These are phyloP conservation scores for Oryza meridionalis DNA, from an alignment of 176 grass and related monocot species.

Conservation along the genomic window DNA sequence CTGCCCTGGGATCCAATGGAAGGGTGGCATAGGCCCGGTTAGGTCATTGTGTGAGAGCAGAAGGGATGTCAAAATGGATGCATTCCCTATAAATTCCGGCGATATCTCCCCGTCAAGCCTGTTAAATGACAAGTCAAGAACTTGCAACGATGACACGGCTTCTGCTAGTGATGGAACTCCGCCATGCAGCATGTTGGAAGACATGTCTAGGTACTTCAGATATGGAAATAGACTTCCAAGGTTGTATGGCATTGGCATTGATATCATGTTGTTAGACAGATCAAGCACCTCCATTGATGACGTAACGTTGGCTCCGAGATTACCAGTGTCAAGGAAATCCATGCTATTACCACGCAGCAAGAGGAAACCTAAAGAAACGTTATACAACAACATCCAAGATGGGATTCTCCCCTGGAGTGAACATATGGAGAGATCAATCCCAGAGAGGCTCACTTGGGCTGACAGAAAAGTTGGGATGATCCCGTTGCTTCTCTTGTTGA, in stretches of 20 bases:
- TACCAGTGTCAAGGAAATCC: neutral
- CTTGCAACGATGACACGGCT: neutral
- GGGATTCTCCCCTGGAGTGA: neutral
- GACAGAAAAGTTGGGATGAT: neutral
- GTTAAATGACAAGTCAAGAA: neutral
- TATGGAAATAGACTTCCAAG: neutral
- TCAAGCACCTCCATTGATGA: neutral
- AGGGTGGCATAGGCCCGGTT: neutral
- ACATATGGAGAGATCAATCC: neutral
- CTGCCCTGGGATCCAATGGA: neutral
- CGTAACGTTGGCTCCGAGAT: neutral
- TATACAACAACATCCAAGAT: neutral
- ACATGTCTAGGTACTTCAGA: neutral
- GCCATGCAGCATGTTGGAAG: neutral
- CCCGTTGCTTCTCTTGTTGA: neutral
- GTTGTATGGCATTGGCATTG: neutral
- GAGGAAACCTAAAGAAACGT: neutral
- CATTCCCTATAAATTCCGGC: neutral
- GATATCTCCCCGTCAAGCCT: neutral
- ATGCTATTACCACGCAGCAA: neutral
- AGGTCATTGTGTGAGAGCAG: neutral
- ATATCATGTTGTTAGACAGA: neutral
- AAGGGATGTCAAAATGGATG: neutral
- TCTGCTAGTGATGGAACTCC: neutral
- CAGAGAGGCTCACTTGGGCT: neutral